Evolutionary conservation across 2,329 filamentous ascomycete genomes (phyloP).

Genomic region (Beauveria rudraprayagi): DNA sequence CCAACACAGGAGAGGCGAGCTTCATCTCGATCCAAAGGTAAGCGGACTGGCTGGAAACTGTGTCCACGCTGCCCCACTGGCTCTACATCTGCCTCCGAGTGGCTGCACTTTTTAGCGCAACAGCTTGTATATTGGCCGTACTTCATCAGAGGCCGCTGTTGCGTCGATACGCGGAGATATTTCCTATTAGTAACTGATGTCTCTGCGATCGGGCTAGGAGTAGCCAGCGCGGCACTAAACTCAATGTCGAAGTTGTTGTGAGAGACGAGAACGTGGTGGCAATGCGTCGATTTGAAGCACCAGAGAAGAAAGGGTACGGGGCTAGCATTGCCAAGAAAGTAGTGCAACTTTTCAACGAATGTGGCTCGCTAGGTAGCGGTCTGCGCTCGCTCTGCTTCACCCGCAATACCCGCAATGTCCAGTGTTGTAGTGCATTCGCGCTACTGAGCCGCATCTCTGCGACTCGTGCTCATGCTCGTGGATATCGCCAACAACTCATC

Average conservation of each 20-base stretch:
- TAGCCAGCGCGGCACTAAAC: neutral
- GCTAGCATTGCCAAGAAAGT: neutral
- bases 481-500: no score
- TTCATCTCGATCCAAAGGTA: neutral
- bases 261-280: neutral
- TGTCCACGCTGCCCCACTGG: neutral
- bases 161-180: neutral
- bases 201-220: no score
- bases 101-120: neutral
- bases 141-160: neutral
- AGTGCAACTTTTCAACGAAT: neutral
- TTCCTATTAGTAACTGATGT: no score
- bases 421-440: no score
- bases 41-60: no score
- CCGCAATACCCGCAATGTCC: no score
- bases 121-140: neutral
- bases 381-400: no score
- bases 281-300: no score
- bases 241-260: neutral
- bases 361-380: neutral
- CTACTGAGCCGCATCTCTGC: no score
- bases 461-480: no score
- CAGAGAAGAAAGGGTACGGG: neutral
- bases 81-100: neutral
- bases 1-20: no score